Evolutionary conservation across 2,329 filamentous ascomycete genomes (phyloP).

Genomic region (Claviceps capensis): DNA sequence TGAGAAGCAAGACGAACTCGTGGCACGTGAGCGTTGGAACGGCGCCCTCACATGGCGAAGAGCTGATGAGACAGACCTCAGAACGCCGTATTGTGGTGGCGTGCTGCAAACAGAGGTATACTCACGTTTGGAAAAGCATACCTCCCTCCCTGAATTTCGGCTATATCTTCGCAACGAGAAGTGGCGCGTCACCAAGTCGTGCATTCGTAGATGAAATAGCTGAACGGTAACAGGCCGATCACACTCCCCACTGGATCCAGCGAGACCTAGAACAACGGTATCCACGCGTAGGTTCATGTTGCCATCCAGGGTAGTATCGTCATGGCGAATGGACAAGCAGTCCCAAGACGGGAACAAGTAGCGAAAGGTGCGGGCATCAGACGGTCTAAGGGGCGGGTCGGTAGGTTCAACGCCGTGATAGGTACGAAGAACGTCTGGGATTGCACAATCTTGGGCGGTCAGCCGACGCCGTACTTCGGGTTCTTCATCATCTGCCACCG

Average conservation of each 20-base stretch:
- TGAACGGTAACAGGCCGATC: constrained; percentile 38
- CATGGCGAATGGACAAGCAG: constrained; percentile 71
- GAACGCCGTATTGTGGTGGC: neutral
- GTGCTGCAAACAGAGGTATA: constrained; percentile 23
- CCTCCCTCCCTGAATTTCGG: constrained; percentile 81
- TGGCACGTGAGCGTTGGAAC: constrained; percentile 17
- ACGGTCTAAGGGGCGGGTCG: constrained; percentile 28
- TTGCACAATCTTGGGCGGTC: neutral
- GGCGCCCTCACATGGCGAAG: constrained; percentile 29
- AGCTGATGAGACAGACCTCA: constrained; percentile 28
- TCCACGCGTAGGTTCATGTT: constrained; percentile 95
- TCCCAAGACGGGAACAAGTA: constrained; percentile 76
- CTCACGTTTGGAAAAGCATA: constrained; percentile 71
- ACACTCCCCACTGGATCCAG: neutral
- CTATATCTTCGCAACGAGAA: constrained; percentile 89
- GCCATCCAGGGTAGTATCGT: constrained; percentile 78
- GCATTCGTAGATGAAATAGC: constrained; percentile 91
- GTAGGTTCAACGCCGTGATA: neutral
- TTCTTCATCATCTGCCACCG: neutral
- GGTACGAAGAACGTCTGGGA: constrained; percentile 1
- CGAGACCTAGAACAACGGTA: constrained; percentile 42
- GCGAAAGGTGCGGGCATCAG: constrained; percentile 70
- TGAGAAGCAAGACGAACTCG: constrained; percentile 2
- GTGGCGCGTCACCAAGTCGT: constrained; percentile 72
- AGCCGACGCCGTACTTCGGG: neutral